Base-by-base conservation (phyloP, 805 yeast species). In the Candida caryicola region DNA sequence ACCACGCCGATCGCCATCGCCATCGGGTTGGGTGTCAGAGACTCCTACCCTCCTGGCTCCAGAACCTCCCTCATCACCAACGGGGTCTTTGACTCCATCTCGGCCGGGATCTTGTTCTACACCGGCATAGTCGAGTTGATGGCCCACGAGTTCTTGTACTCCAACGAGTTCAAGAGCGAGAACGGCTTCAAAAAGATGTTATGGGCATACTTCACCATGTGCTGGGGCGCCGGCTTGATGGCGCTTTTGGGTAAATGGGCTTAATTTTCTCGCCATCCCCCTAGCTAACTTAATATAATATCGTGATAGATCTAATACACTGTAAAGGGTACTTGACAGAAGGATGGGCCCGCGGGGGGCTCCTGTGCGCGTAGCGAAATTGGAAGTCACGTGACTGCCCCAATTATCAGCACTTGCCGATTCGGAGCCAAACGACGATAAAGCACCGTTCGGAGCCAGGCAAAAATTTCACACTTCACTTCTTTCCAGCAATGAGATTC, bases 241-340 rank as follows among this genome's bases (percentile, higher is more conserved):
- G 88, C 90, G 2, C 60, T 83, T 23, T 64, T 84, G 43, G 91
- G 89, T 44, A 79, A 74, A 54, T 82, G 89, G 86, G 86, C 85
- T 16, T 80, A 52, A 29, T n/a, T n/a, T n/a, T n/a, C n/a, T n/a
- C n/a, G n/a, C n/a, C n/a, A n/a, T n/a, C n/a, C n/a, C n/a, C n/a
- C n/a, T n/a, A n/a, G n/a, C n/a, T n/a, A n/a, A n/a, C n/a, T n/a
- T n/a, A n/a, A n/a, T n/a, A n/a, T n/a, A n/a, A n/a, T n/a, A n/a
- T n/a, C n/a, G n/a, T n/a, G n/a, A n/a, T n/a, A n/a, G n/a, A n/a
- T n/a, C n/a, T n/a, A n/a, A n/a, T n/a, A n/a, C n/a, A n/a, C n/a
- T n/a, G n/a, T n/a, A n/a, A n/a, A n/a, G n/a, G n/a, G n/a, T n/a
- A n/a, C n/a, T n/a, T n/a, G n/a, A n/a, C n/a, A n/a, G n/a, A n/a